phyloP scores from a whole-genome alignment of 352 stramenopile species.

The Hyaloperonospora brassicae region DNA sequence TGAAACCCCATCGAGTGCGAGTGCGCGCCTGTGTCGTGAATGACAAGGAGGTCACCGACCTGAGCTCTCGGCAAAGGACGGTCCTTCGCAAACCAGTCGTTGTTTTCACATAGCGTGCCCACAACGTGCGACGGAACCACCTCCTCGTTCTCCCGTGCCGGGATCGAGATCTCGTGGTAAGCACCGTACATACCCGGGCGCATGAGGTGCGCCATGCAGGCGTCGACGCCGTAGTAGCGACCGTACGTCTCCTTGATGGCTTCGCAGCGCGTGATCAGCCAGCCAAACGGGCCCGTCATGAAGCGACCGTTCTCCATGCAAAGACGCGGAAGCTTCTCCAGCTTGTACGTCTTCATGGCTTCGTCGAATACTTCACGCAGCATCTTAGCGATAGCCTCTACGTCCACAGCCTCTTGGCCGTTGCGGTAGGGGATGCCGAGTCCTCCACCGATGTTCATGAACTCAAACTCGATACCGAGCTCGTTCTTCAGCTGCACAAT shows the following conservation, averaged over 20 bases:
- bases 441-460: constrained; percentile 87
- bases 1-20: constrained; percentile 90
- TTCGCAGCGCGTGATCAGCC: constrained; percentile 77
- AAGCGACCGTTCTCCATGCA: constrained; percentile 89
- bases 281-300: constrained; percentile 84
- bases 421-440: constrained; percentile 84
- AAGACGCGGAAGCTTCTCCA: constrained; percentile 49
- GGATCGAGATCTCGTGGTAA: constrained; percentile 86
- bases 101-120: constrained; percentile 86
- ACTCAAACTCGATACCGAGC: constrained; percentile 85
- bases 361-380: constrained; percentile 71
- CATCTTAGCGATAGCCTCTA: constrained; percentile 63
- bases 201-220: constrained; percentile 88
- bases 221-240: constrained; percentile 83
- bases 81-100: constrained; percentile 89
- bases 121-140: constrained; percentile 62
- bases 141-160: constrained; percentile 39
- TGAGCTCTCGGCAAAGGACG: constrained; percentile 53
- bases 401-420: constrained; percentile 59
- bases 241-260: constrained; percentile 83
- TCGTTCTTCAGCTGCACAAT: constrained; percentile 70
- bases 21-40: constrained; percentile 86
- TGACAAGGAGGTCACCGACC: constrained; percentile 85
- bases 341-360: constrained; percentile 56
- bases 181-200: constrained; percentile 85